These are phyloP conservation scores for Rhizopogon sp. DNA, from an alignment of 768 basidiomycete species.

Conservation along the genomic window DNA sequence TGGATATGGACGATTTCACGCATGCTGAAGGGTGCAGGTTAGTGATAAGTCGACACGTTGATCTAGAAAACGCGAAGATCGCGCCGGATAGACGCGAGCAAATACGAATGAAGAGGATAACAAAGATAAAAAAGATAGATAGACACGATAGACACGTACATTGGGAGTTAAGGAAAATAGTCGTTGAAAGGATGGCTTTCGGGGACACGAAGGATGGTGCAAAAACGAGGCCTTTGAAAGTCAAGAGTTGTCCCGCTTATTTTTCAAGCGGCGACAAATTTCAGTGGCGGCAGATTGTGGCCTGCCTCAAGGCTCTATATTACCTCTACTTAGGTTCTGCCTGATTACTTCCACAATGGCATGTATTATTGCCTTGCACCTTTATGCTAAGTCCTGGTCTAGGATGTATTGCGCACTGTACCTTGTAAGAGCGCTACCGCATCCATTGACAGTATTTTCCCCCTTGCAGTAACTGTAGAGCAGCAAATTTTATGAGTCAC, in stretches of 20 bases:
- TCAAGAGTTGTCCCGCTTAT: slow-evolving; percentile 32
- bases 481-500: no score
- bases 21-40: slow-evolving; percentile 55
- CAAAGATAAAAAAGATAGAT: not conserved
- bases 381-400: no score
- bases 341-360: no score
- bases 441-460: no score
- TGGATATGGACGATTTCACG: slow-evolving; percentile 99
- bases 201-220: slow-evolving; percentile 25
- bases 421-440: no score
- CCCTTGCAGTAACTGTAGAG: no score
- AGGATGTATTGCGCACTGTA: no score
- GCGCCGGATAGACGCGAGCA: slow-evolving; percentile 19
- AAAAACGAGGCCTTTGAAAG: slow-evolving; percentile 24
- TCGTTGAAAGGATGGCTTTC: slow-evolving; percentile 19
- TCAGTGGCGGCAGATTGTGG: slow-evolving; percentile 16
- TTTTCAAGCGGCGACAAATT: slow-evolving; percentile 30
- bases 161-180: slow-evolving; percentile 15
- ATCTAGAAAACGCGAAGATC: slow-evolving; percentile 14
- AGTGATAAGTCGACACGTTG: slow-evolving; percentile 17
- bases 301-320: slow-evolving; percentile 1
- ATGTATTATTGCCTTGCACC: no score
- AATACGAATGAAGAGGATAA: slow-evolving; percentile 14
- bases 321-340: no score
- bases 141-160: slow-evolving; percentile 31